A percentile compares a stretch with the other conserved stretches of the same genome.
Conservation (phyloP, 306 rosid species). For the Prunus armeniaca region DNA sequence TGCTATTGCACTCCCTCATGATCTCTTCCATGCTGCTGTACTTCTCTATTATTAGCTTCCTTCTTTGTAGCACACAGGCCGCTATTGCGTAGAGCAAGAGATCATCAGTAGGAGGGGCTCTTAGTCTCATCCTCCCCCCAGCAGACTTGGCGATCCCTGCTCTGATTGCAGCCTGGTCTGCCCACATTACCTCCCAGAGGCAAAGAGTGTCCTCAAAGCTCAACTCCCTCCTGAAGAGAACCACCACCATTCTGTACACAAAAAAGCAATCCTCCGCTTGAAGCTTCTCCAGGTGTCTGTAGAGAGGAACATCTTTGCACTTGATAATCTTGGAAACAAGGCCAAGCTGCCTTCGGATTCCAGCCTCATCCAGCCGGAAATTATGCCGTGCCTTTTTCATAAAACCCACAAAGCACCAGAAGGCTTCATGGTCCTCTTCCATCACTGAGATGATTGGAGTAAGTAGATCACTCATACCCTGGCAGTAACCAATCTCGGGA, state of each 20-base stretch:
- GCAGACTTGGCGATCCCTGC: constrained; percentile 18
- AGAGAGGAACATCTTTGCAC: constrained; percentile 26
- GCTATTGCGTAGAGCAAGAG: constrained; percentile 27
- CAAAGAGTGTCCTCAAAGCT: constrained; percentile 28
- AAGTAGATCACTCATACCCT: constrained; percentile 31
- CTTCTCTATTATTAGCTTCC: constrained; percentile 28
- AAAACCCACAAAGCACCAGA: constrained; percentile 32
- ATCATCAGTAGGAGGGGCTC: constrained; percentile 27
- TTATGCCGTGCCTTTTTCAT: constrained; percentile 32
- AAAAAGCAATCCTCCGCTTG: constrained; percentile 30
- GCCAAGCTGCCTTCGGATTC: constrained; percentile 29
- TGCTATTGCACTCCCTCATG: constrained; percentile 32
- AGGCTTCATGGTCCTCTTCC: constrained; percentile 31
- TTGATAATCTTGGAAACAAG: constrained; percentile 25
- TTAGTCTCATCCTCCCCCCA: constrained; percentile 24
- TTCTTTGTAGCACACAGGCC: constrained; percentile 23
- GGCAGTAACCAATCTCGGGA: constrained; percentile 32
- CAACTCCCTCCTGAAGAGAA: constrained; percentile 28
- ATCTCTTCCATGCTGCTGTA: constrained; percentile 31
- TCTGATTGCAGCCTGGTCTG: constrained; percentile 29
- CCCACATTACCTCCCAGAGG: constrained; percentile 33
- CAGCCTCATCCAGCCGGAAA: constrained; percentile 26
- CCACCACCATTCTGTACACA: constrained; percentile 34
- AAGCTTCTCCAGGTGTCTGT: constrained; percentile 31
- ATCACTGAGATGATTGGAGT: constrained; percentile 25